phyloP scores from a whole-genome alignment of 75 land plant species.

The Pinus tabuliformis region DNA sequence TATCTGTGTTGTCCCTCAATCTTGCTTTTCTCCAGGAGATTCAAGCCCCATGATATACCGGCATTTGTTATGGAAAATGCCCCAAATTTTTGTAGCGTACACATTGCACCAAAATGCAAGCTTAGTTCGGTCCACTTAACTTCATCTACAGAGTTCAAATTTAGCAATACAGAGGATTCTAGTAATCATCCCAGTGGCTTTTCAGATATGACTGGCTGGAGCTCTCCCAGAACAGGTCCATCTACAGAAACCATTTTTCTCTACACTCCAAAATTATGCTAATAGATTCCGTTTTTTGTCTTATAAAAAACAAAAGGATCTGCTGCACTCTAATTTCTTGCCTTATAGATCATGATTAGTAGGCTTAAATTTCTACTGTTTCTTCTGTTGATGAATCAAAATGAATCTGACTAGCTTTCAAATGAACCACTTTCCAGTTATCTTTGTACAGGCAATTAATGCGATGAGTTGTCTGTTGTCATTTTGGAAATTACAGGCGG shows the following conservation, averaged over 20 bases:
- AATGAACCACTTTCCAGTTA: not conserved
- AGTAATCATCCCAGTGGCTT: not conserved
- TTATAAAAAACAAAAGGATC: too few species aligned
- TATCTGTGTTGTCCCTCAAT: not conserved
- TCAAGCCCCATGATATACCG: constrained; percentile 41
- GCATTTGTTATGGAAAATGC: constrained; percentile 27
- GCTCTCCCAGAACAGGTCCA: not conserved
- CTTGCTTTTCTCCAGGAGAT: constrained; percentile 24
- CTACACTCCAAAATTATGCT: not conserved
- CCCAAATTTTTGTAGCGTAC: constrained; percentile 55
- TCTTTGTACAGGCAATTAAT: not conserved
- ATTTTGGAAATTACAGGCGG: not conserved
- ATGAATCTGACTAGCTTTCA: not conserved
- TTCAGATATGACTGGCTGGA: not conserved
- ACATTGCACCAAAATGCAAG: constrained; percentile 51
- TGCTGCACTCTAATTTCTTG: too few species aligned
- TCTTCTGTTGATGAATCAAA: not conserved
- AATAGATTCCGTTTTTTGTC: too few species aligned
- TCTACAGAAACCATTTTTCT: constrained; percentile 1
- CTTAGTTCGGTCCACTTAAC: constrained; percentile 24
- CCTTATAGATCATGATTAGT: not conserved
- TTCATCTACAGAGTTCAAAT: not conserved
- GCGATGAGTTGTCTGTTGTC: not conserved
- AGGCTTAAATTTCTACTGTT: not conserved
- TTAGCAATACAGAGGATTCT: not conserved